Conservation (phyloP, 2,329 filamentous ascomycete species). For the Sporothrix euskadiensis region DNA sequence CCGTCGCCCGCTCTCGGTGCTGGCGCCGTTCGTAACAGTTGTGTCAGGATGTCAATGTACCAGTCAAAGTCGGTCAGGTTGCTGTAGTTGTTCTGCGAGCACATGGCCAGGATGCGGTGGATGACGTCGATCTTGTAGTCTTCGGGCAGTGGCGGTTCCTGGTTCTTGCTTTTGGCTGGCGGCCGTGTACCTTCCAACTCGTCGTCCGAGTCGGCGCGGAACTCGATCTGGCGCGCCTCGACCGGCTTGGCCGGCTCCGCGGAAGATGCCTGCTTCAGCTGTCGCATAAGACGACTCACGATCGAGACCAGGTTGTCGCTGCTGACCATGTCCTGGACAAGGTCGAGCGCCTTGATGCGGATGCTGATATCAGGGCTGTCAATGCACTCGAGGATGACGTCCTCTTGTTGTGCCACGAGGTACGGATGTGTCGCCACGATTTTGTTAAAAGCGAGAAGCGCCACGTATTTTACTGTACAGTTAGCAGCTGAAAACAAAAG, state of each 20-base stretch:
- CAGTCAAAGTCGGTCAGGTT: conserved; percentile 92
- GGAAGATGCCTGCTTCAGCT: conserved; percentile 69
- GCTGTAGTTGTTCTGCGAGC: conserved; percentile 81
- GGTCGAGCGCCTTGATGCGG: conserved; percentile 83
- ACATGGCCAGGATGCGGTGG: conserved; percentile 81
- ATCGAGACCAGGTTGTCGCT: conserved; percentile 80
- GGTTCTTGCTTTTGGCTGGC: conserved; percentile 40
- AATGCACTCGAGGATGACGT: conserved; percentile 94
- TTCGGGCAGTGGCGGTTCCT: conserved; percentile 68
- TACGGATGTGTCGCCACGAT: conserved; percentile 86
- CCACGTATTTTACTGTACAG: conserved; percentile 88
- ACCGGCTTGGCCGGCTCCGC: conserved; percentile 44
- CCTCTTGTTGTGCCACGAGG: conserved; percentile 87
- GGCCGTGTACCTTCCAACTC: conserved; percentile 48
- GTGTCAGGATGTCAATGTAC: conserved; percentile 89
- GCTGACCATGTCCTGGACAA: conserved; percentile 92
- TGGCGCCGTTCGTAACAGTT: conserved; percentile 73
- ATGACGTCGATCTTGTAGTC: conserved; percentile 87
- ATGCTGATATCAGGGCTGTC: conserved; percentile 97
- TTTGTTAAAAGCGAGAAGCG: conserved; percentile 90
- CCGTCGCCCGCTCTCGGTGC: conserved; percentile 47
- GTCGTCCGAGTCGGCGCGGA: conserved; percentile 51
- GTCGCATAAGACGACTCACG: conserved; percentile 82
- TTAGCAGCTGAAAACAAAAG: not conserved
- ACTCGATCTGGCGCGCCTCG: conserved; percentile 49